A percentile compares a stretch with the other conserved stretches of the same genome.
phyloP scores from a whole-genome alignment of 352 stramenopile species.

The Globisporangium viniferum region DNA sequence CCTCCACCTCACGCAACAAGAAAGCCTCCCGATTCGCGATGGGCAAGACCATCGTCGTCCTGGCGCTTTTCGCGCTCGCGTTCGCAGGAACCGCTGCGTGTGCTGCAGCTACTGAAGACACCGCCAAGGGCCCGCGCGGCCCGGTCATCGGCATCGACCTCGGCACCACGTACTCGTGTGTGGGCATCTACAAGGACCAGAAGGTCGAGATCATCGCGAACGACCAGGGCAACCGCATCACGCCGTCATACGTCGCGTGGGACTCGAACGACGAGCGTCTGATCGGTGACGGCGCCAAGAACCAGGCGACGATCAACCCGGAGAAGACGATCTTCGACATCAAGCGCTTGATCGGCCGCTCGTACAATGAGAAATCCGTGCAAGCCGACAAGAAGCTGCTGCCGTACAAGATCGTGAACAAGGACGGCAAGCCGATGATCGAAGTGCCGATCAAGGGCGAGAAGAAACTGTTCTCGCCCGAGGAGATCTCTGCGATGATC shows the following conservation, averaged over 20 bases:
- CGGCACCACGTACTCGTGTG: slow-evolving; percentile 93
- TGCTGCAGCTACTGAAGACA: not conserved
- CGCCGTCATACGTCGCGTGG: slow-evolving; percentile 98
- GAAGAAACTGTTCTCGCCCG: slow-evolving; percentile 64
- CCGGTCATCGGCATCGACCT: slow-evolving; percentile 85
- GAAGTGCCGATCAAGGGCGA: slow-evolving; percentile 35
- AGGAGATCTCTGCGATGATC: slow-evolving; percentile 81
- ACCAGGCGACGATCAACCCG: slow-evolving; percentile 98
- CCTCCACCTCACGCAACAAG: not conserved
- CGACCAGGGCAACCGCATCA: slow-evolving; percentile 98
- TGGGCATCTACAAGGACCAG: slow-evolving; percentile 93
- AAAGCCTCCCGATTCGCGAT: not conserved
- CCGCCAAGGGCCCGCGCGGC: slow-evolving; percentile 61
- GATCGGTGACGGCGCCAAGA: slow-evolving; percentile 99
- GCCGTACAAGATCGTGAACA: slow-evolving; percentile 96
- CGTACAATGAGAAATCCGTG: slow-evolving; percentile 96
- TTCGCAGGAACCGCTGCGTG: slow-evolving; percentile 18
- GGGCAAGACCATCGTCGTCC: not conserved
- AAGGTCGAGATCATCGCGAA: slow-evolving; percentile 97
- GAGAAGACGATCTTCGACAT: slow-evolving; percentile 99
- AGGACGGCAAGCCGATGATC: slow-evolving; percentile 65
- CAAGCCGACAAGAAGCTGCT: slow-evolving; percentile 98
- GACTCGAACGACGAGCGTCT: slow-evolving; percentile 94
- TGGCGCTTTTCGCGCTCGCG: slow-evolving; percentile 17
- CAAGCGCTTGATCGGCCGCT: slow-evolving; percentile 99